Evolutionary conservation across 495 filamentous ascomycete genomes (phyloP).

Genomic region (Parathielavia appendiculata): DNA sequence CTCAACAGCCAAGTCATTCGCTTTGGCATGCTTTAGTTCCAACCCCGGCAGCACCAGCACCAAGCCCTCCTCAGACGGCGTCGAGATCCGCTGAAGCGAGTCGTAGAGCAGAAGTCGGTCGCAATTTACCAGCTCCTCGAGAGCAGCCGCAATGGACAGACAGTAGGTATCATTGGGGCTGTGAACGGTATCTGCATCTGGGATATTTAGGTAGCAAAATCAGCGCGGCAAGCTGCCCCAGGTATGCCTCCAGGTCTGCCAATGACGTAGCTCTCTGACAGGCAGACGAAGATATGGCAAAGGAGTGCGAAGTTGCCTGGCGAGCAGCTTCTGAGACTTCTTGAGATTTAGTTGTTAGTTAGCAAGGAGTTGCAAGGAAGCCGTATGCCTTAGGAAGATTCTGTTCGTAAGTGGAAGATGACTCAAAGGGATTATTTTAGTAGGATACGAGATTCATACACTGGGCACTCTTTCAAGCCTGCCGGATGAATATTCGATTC

Average conservation of each 20-base stretch:
- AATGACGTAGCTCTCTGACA: not conserved
- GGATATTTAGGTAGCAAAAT: not conserved
- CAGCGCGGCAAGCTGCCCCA: not conserved
- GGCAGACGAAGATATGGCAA: not conserved
- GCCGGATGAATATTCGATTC: too few species aligned
- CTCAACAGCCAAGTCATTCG: slow-evolving; percentile 62
- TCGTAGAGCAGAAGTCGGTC: not conserved
- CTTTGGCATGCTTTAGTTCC: slow-evolving; percentile 74
- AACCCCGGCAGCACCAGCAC: slow-evolving; percentile 74
- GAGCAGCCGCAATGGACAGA: not conserved
- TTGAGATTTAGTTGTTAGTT: too few species aligned
- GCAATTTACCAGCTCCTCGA: not conserved
- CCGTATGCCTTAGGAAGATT: too few species aligned
- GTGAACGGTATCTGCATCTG: not conserved
- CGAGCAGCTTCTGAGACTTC: too few species aligned
- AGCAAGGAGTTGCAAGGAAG: too few species aligned
- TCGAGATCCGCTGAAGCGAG: not conserved
- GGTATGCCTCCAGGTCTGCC: not conserved
- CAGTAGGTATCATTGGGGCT: slow-evolving; percentile 3
- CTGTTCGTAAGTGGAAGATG: too few species aligned
- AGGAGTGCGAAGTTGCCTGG: too few species aligned
- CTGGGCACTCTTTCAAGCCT: too few species aligned
- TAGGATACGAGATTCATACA: too few species aligned
- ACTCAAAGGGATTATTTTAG: too few species aligned
- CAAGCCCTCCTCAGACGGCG: slow-evolving; percentile 68